Evolutionary conservation across 129 eudicot genomes (phyloP).

Genomic region (Logfia minima): DNA sequence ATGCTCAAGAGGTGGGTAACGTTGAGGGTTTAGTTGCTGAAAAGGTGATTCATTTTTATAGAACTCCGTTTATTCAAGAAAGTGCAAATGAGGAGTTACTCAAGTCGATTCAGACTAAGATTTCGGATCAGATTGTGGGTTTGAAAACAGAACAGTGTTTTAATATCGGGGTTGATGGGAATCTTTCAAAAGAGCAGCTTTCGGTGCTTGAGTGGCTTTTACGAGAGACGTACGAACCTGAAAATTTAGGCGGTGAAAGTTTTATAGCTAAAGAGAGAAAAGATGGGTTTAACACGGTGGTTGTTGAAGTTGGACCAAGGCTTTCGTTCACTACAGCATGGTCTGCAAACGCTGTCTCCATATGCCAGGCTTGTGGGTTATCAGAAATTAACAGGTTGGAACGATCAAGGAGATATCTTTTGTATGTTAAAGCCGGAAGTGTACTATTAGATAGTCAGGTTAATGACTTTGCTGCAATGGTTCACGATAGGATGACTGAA

Average conservation of each 20-base stretch:
- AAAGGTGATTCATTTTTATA: conserved; percentile 66
- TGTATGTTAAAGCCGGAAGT: conserved; percentile 45
- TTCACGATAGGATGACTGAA: conserved; percentile 92
- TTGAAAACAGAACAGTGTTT: conserved; percentile 83
- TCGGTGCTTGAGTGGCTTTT: conserved; percentile 78
- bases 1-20: conserved; percentile 34
- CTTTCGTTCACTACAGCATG: conserved; percentile 92
- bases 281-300: conserved; percentile 35
- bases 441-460: conserved; percentile 60
- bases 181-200: conserved; percentile 57
- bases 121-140: conserved; percentile 65
- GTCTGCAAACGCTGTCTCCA: conserved; percentile 94
- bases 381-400: conserved; percentile 76
- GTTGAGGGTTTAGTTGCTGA: conserved; percentile 35
- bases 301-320: conserved; percentile 88
- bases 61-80: conserved; percentile 79
- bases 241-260: conserved; percentile 69
- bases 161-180: conserved; percentile 59
- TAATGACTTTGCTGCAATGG: conserved; percentile 78
- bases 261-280: conserved; percentile 50
- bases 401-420: conserved; percentile 75
- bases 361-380: conserved; percentile 79
- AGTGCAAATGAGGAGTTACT: conserved; percentile 69
- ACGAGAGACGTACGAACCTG: conserved; percentile 82
- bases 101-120: conserved; percentile 58